A percentile compares a stretch with the other conserved stretches of the same genome.
Evolutionary conservation across 176 grass and related monocot species (phyloP).

Genomic region (Calamus simplicifolius): DNA sequence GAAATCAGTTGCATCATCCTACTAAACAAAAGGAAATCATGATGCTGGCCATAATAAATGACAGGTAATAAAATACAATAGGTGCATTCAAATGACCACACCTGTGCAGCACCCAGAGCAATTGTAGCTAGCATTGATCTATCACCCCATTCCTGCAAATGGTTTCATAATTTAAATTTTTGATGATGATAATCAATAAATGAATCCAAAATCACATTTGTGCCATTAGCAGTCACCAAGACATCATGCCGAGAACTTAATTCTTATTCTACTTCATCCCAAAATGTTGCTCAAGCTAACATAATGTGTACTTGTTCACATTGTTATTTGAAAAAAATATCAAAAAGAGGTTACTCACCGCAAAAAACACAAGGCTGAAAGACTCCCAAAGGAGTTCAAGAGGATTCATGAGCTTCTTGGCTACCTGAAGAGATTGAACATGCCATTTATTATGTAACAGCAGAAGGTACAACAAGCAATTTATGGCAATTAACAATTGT

Average conservation of each 20-base stretch:
- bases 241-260: too few species aligned
- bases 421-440: conserved; percentile 32
- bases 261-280: too few species aligned
- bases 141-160: conserved; percentile 81
- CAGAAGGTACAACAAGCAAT: too few species aligned
- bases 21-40: neutral
- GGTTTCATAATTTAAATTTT: too few species aligned
- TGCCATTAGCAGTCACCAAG: too few species aligned
- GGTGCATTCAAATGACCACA: conserved; percentile 10
- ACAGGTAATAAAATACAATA: neutral
- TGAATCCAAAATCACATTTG: too few species aligned
- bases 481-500: too few species aligned
- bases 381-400: conserved; percentile 85
- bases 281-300: too few species aligned
- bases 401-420: conserved; percentile 64
- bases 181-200: too few species aligned
- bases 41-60: neutral
- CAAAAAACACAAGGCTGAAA: conserved; percentile 89
- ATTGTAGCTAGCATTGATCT: conserved; percentile 98
- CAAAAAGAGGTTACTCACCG: conserved; percentile 35
- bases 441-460: neutral
- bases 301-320: too few species aligned
- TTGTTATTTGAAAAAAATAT: neutral
- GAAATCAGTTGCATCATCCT: too few species aligned
- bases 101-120: conserved; percentile 92